A percentile compares a stretch with the other conserved stretches of the same genome.
Conservation (phyloP, 73 alveolate genomes). For the Diophrys sp. region DNA sequence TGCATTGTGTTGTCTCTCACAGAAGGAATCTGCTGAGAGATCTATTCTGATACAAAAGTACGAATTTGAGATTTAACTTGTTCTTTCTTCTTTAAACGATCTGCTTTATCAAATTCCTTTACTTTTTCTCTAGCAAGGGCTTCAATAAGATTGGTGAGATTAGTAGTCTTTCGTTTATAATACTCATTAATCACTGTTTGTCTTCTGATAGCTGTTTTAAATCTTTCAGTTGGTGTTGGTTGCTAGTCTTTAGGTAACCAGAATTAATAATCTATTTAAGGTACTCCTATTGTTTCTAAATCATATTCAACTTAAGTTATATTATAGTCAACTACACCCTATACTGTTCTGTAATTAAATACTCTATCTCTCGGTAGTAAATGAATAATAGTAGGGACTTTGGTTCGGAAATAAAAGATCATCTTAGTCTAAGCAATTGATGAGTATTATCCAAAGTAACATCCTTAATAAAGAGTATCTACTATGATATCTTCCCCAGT, state of each 20-base stretch:
- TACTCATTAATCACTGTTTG: slow-evolving; percentile 1
- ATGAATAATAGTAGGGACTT: neutral
- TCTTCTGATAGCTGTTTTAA: slow-evolving; percentile 2
- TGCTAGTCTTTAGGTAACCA: neutral
- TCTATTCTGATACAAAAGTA: neutral
- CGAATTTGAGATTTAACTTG: slow-evolving; percentile 1
- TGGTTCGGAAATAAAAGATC: slow-evolving; percentile 18
- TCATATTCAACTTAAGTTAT: neutral
- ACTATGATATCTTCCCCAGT: slow-evolving; percentile 4
- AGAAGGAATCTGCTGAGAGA: neutral
- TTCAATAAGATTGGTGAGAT: slow-evolving; percentile 25
- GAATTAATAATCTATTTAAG: slow-evolving; percentile 19
- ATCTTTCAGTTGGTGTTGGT: neutral
- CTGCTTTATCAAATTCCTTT: neutral
- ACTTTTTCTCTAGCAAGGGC: neutral
- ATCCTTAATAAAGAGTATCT: slow-evolving; percentile 26
- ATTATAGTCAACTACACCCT: slow-evolving; percentile 17
- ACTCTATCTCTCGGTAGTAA: neutral
- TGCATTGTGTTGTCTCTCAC: neutral
- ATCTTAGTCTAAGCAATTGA: neutral
- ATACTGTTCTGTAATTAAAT: neutral
- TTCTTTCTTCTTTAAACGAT: neutral
- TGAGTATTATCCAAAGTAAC: slow-evolving; percentile 9
- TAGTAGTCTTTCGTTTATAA: slow-evolving; percentile 24
- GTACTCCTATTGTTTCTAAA: slow-evolving; percentile 21